These are phyloP conservation scores for Melampsora medusae DNA, from an alignment of 1,284 basidiomycete species.

Conservation along the genomic window DNA sequence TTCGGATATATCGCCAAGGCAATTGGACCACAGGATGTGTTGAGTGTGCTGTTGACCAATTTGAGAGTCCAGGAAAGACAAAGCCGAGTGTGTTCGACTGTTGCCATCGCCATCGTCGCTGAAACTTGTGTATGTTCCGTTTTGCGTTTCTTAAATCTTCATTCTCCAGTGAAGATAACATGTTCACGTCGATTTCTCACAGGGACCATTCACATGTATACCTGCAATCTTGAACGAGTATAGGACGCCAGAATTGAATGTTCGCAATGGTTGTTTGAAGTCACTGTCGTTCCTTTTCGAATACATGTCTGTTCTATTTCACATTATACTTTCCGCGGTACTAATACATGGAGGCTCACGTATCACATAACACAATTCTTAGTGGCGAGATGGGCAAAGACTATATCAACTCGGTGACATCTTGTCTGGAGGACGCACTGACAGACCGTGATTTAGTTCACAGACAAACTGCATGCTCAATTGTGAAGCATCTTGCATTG, in stretches of 20 bases:
- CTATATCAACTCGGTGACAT: slow-evolving; percentile 94
- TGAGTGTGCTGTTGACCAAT: slow-evolving; percentile 93
- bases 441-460: slow-evolving; percentile 98
- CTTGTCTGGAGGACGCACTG: slow-evolving; percentile 94
- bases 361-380: not conserved
- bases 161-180: slow-evolving; percentile 87
- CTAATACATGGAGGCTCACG: not conserved
- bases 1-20: slow-evolving; percentile 99
- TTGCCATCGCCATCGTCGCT: slow-evolving; percentile 71
- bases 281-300: slow-evolving; percentile 98
- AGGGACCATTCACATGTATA: slow-evolving; percentile 86
- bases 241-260: slow-evolving; percentile 89
- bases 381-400: slow-evolving; percentile 95
- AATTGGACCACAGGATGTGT: slow-evolving; percentile 96
- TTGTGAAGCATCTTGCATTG: slow-evolving; percentile 95
- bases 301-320: slow-evolving; percentile 65
- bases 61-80: slow-evolving; percentile 97
- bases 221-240: slow-evolving; percentile 99
- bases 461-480: slow-evolving; percentile 96
- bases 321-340: no score
- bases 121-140: slow-evolving; percentile 46
- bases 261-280: slow-evolving; percentile 98
- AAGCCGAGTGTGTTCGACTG: slow-evolving; percentile 96
- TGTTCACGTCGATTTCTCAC: not conserved
- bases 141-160: not conserved